Base-by-base conservation (phyloP, 108 stramenopile genomes). In the Pelagomonas calceolata region DNA sequence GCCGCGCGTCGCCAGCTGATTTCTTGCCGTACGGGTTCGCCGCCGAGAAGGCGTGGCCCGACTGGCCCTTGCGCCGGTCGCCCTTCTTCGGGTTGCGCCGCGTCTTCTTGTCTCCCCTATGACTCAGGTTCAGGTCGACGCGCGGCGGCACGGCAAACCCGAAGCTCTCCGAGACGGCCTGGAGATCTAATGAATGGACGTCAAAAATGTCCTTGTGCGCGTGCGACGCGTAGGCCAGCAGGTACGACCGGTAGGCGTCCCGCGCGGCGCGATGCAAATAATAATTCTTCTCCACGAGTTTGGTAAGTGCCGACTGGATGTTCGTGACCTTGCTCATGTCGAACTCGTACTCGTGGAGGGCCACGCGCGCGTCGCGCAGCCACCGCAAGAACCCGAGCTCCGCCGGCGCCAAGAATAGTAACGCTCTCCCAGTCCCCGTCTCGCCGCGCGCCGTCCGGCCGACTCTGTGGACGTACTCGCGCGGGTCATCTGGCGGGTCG, bases 401-500 rank as follows among this genome's bases (percentile, higher is more conserved):
- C 75, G 94, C 89, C n/a, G 97, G 97, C 30, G 93, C 91, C 68
- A 99, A 81, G 70, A 99, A 98, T 45, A 99, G 89, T 71, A 99
- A 80, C 14, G 99, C 99, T 34, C 94, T 82, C 32, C 98, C 98
- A 34, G 87, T 85, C 33, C 94, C 94, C 21, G 80, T 88, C 9
- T 92, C 87, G 35, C 97, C 97, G 32, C 95, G 87, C 36, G 94
- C 97, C 21, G 95, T 96, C 34, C 84, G 72, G 26, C 78, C 78
- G 43, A 80, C 82, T 1, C 81, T 66, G 81, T 94, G 92, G 69
- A 99, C 96, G 85, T 99, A 98, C 79, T 98, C 97, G 72, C 89
- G 87, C 0, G 97, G 95, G 84, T 99, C 96, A 79, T 98, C 97
- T 17, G 99, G 99, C 10, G 99, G 97, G 83, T 99, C 99, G 75